phyloP scores from a whole-genome alignment of 768 basidiomycete species.

The Leccinum incarnatum region DNA sequence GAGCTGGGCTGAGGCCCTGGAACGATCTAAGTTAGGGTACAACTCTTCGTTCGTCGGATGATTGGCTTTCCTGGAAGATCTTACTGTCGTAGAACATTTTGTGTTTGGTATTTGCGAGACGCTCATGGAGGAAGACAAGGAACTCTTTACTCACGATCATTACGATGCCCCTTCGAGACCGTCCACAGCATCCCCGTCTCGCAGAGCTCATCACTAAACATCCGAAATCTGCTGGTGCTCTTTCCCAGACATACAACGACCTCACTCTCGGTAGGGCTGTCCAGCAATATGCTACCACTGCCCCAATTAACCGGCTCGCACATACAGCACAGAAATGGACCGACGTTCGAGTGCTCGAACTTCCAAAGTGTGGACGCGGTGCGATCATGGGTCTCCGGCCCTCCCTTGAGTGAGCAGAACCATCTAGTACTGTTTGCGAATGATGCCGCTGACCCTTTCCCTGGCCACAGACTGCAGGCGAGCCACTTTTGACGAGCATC shows the following conservation, averaged over 20 bases:
- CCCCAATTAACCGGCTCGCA: background rate
- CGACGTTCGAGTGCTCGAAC: conserved; percentile 59
- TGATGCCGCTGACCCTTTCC: background rate
- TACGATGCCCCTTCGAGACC: conserved; percentile 15
- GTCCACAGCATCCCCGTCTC: conserved; percentile 44
- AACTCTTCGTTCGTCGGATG: background rate
- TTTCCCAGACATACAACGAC: conserved; percentile 80
- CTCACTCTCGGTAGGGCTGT: conserved; percentile 50
- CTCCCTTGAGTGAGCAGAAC: conserved; percentile 42
- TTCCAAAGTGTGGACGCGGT: conserved; percentile 50
- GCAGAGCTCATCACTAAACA: conserved; percentile 54
- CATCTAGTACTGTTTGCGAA: background rate
- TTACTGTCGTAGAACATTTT: conserved; percentile 49
- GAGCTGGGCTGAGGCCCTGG: conserved; percentile 35
- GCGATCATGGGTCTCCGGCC: conserved; percentile 59
- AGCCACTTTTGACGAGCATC: conserved; percentile 30
- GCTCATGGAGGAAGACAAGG: conserved; percentile 15
- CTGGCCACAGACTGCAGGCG: conserved; percentile 36
- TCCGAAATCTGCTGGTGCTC: conserved; percentile 53
- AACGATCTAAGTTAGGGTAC: background rate
- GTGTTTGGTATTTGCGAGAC: conserved; percentile 34
- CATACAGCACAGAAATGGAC: conserved; percentile 69
- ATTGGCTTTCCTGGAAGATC: conserved; percentile 41
- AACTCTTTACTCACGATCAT: background rate
- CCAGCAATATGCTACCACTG: background rate